Evolutionary conservation across 139 green algal species (phyloP).

Genomic region (Gonium pectorale): DNA sequence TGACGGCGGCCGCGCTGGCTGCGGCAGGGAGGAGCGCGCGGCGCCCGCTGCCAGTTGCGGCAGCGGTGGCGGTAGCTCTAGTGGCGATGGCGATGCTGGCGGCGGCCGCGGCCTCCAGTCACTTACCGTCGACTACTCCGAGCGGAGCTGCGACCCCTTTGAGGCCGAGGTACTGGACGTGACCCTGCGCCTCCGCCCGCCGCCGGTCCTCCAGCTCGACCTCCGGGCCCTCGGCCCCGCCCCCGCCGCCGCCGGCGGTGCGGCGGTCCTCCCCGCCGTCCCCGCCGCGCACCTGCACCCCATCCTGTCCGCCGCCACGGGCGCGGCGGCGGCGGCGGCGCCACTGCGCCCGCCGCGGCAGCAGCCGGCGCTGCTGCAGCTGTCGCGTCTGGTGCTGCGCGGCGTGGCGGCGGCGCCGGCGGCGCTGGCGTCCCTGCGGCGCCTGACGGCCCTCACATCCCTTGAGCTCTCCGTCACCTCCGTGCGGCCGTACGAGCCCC

Average conservation of each 20-base stretch:
- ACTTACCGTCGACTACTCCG: neutral
- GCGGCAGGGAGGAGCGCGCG: too few species aligned
- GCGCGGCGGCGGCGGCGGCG: too few species aligned
- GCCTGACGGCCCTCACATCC: neutral
- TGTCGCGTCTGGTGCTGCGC: neutral
- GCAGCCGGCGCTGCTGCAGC: neutral
- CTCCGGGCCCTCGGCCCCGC: neutral
- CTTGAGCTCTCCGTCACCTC: constrained; percentile 12
- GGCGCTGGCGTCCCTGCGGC: neutral
- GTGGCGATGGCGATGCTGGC: neutral
- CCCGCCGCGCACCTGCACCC: too few species aligned
- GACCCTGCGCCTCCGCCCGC: neutral
- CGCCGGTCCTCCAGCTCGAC: neutral
- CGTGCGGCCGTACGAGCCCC: constrained; percentile 10
- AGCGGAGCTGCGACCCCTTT: neutral
- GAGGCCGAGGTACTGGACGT: constrained; percentile 26
- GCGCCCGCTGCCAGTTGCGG: neutral
- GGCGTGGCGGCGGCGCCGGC: neutral
- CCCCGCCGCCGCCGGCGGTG: neutral
- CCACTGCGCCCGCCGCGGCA: too few species aligned
- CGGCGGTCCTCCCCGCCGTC: too few species aligned
- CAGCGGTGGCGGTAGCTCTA: neutral
- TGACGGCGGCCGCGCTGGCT: neutral
- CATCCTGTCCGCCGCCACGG: neutral
- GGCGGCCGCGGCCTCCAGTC: neutral